Evolutionary conservation across 768 basidiomycete genomes (phyloP), one percentile per base, ranked within the genome.

Genomic region (Baorangia bicolor): DNA sequence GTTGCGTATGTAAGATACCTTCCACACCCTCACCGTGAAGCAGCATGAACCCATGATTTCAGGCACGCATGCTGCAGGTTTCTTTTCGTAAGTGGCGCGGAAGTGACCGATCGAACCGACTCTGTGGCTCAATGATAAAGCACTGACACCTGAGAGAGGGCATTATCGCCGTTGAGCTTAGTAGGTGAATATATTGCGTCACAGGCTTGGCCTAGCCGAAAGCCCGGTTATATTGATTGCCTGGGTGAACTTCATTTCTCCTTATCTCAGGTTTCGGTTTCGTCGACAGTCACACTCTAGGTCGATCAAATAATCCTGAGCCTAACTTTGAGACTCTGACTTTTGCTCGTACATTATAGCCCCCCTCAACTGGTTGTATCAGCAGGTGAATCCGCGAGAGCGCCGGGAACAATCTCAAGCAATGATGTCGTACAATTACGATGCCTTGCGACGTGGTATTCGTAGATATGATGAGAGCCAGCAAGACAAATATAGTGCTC

Each of bases 81-180:
- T 47, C 34, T 46, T 69, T 46, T 64, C 66, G 66, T 68, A 68
- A 68, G 66, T 69, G 66, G 66, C 65, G 66, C 66, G 62, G 66
- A 64, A 69, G 64, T 67, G 62, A 61, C 31, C 49, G 64, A 58
- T 62, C 43, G 44, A 49, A 45, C 66, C 66, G 40, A 41, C 39
- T 56, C 52, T n/a, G 9, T 56, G 66, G 66, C 28, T 63, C 51
- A 52, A 49, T 56, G 38, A 59, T 38, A 49, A n/a, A n/a, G 40
- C 56, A 46, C 45, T 45, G 54, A 35, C 53, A 45, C 51, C 60
- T 56, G 56, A 57, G 49, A 64, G 53, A 52, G 30, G 40, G 16
- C 9, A 48, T 20, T 64, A 59, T 60, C 45, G 47, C 59, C 58
- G 58, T 50, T 54, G 53, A 49, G 37, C 55, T 30, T 59, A 30